phyloP scores from a whole-genome alignment of 495 filamentous ascomycete species.

The Podospora pseudocomata region DNA sequence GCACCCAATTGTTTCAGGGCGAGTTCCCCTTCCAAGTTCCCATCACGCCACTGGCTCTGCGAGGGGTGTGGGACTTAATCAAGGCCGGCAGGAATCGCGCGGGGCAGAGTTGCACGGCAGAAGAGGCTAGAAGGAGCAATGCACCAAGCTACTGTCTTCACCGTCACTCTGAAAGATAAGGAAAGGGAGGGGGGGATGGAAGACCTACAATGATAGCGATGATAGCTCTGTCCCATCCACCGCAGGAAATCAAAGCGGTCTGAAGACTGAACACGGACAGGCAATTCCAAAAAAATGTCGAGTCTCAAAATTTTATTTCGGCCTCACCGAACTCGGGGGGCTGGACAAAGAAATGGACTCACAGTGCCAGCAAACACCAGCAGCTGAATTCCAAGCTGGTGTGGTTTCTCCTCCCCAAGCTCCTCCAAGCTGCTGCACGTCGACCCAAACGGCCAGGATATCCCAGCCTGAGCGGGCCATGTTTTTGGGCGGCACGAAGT shows the following conservation, averaged over 20 bases:
- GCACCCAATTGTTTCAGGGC: not conserved
- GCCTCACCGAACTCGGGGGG: not conserved
- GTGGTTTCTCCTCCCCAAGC: too few species aligned
- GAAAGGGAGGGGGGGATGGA: not conserved
- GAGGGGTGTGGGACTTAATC: not conserved
- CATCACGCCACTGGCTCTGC: not conserved
- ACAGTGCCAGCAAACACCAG: not conserved
- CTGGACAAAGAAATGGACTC: not conserved
- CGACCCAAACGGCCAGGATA: not conserved
- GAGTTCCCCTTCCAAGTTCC: not conserved
- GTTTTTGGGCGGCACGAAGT: not conserved
- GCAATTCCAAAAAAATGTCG: not conserved
- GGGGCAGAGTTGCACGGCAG: constrained; percentile 7
- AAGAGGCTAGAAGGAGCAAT: not conserved
- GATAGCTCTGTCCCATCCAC: not conserved
- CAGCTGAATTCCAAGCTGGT: not conserved
- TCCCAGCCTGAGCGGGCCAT: not conserved
- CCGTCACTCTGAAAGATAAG: not conserved
- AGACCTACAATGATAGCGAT: not conserved
- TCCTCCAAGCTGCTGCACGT: not conserved
- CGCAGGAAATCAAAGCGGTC: not conserved
- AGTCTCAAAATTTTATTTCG: not conserved
- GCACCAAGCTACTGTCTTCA: not conserved
- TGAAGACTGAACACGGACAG: not conserved
- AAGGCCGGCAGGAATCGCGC: not conserved